Base-by-base conservation (phyloP, 1,139 yeast species). In the Candida tunisiensis region DNA sequence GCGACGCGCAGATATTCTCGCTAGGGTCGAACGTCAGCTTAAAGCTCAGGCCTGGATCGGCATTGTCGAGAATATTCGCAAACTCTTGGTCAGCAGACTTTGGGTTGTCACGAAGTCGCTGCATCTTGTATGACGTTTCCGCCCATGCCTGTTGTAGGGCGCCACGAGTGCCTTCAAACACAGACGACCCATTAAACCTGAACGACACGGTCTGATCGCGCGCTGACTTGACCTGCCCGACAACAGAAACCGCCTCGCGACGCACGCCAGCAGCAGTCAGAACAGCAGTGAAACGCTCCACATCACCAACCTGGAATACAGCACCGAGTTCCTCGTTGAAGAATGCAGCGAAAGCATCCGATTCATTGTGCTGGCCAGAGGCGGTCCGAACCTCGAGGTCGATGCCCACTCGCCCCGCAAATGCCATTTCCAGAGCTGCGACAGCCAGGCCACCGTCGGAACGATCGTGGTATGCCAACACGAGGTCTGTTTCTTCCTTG, bases 311-410 rank as follows among this genome's bases (percentile, higher is more conserved):
- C 55, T 91, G 99, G 82, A 91, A 83, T 18, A 88, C 93, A 22
- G 93, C 92, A 48, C 96, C 98, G 29, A 91, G 65, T 49, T 88
- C 96, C 59, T 91, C 98, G 47, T 74, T 78, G 61, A 88, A 91
- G 40, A 85, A 60, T 15, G 39, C 37, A 13, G 50, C 41, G 21
- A 45, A 33, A 6, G 40, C 40, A 14, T 45, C 46, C 10, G 35
- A 31, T 16, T 53, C 54, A 18, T 45, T 41, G 19, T 57, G 53
- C 7, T 39, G 31, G 13, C 39, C 29, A 11, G 35, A 41, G 5
- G 38, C 31, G n/a, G n/a, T n/a, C n/a, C n/a, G n/a, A 18, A 53
- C 28, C 17, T 41, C 35, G 30, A 78, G 50, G 27, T 65, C 57
- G 34, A 85, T 49, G 38, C 98, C 99, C 32, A 71, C 68, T 57